Conservation (phyloP, 2,329 filamentous ascomycete genomes). For the Colletotrichum chlorophyti region DNA sequence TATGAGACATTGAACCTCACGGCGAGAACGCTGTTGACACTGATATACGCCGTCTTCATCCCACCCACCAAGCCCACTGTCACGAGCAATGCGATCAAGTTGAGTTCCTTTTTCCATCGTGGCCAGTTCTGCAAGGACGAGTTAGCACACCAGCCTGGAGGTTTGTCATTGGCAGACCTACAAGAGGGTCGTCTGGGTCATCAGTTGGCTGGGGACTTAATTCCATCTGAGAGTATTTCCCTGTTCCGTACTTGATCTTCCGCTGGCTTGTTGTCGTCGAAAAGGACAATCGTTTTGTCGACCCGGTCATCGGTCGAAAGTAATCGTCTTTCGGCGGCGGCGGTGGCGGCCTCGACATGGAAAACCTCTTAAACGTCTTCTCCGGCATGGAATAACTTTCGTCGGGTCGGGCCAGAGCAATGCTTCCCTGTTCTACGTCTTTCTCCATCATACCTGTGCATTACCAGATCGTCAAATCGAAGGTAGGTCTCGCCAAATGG, state of each 20-base stretch:
- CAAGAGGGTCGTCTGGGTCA: slow-evolving; percentile 60
- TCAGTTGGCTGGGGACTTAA: slow-evolving; percentile 63
- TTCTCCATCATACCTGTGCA: slow-evolving; percentile 11
- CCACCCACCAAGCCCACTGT: slow-evolving; percentile 53
- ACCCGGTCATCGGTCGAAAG: slow-evolving; percentile 38
- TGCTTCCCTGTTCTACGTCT: slow-evolving; percentile 11
- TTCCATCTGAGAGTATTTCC: slow-evolving; percentile 50
- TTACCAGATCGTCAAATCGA: neutral
- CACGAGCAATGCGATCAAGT: slow-evolving; percentile 53
- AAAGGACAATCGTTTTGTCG: slow-evolving; percentile 44
- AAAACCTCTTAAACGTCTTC: slow-evolving; percentile 1
- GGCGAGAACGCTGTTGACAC: slow-evolving; percentile 53
- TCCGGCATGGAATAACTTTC: slow-evolving; percentile 6
- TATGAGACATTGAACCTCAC: slow-evolving; percentile 52
- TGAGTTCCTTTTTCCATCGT: slow-evolving; percentile 58
- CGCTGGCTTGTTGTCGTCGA: slow-evolving; percentile 38
- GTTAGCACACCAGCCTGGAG: neutral
- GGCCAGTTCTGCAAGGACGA: slow-evolving; percentile 57
- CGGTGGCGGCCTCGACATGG: slow-evolving; percentile 8
- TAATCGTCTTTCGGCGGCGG: slow-evolving; percentile 12
- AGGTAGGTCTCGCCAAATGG: neutral
- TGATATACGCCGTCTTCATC: slow-evolving; percentile 62
- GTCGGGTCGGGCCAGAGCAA: neutral
- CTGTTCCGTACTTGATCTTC: slow-evolving; percentile 55
- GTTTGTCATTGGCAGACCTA: too few relatives aligned